phyloP scores from a whole-genome alignment of 768 basidiomycete genomes.

The Flagelloscypha sp. region DNA sequence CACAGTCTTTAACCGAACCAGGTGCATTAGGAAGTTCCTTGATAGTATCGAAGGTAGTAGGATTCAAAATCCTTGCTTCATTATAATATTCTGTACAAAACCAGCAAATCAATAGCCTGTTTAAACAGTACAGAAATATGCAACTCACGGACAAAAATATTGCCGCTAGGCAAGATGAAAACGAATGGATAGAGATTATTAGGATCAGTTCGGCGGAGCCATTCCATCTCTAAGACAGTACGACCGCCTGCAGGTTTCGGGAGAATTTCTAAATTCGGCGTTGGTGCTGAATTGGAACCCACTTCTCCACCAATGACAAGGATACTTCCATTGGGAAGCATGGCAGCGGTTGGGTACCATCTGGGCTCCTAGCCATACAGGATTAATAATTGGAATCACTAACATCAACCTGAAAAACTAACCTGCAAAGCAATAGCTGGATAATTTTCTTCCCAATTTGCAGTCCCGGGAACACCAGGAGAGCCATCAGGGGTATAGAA shows the following conservation, averaged over 20 bases:
- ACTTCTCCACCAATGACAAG: conserved; percentile 69
- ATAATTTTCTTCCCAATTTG: conserved; percentile 74
- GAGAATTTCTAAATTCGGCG: conserved; percentile 65
- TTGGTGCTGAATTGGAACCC: conserved; percentile 57
- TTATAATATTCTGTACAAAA: conserved; percentile 58
- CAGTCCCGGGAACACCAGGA: conserved; percentile 62
- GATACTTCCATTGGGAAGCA: conserved; percentile 67
- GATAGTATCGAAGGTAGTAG: conserved; percentile 54
- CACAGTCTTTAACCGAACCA: conserved; percentile 60
- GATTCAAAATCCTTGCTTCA: conserved; percentile 69
- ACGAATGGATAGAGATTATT: conserved; percentile 79
- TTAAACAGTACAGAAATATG: background rate
- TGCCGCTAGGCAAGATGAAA: conserved; percentile 58
- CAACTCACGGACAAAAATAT: conserved; percentile 61
- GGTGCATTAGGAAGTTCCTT: conserved; percentile 62
- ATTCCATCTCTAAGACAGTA: conserved; percentile 55
- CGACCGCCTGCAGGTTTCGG: conserved; percentile 59
- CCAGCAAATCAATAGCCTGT: background rate
- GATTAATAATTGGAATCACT: conserved; percentile 1
- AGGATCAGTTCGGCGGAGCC: conserved; percentile 64
- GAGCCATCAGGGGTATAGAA: conserved; percentile 65
- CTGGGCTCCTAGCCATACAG: conserved; percentile 38
- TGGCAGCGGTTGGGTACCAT: conserved; percentile 66
- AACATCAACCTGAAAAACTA: conserved; percentile 9
- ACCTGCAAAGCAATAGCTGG: conserved; percentile 55